Percentiles rank a stretch among this genome's conserved stretches.
Evolutionary conservation across 192 early-diverging fungal species (phyloP).

Genomic region (Irineochytrium annulatum): DNA sequence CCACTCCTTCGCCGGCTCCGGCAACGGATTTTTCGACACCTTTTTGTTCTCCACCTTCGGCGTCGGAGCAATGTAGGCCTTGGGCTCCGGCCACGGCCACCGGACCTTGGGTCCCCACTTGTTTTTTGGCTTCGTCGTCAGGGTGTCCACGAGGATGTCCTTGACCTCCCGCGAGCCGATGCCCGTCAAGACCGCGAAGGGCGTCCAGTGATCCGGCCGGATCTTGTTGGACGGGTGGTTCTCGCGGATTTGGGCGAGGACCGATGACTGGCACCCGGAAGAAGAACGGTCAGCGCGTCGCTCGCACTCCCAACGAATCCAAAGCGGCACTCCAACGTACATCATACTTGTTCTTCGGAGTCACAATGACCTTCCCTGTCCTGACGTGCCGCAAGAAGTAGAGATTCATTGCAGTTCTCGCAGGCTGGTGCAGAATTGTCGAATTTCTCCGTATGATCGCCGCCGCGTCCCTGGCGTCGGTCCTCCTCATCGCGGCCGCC

Average conservation of each 20-base stretch:
- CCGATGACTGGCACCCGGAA: constrained; percentile 1
- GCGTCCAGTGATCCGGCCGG: constrained; percentile 49
- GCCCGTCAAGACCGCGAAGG: constrained; percentile 44
- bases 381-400: constrained; percentile 49
- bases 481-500: too few relatives aligned
- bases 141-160: not conserved
- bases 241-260: constrained; percentile 42
- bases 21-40: not conserved
- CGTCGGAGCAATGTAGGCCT: not conserved
- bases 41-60: not conserved
- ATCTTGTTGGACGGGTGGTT: constrained; percentile 29
- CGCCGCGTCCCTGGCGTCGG: too few relatives aligned
- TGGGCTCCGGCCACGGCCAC: not conserved
- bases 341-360: constrained; percentile 30
- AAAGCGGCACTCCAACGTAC: constrained; percentile 13
- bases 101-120: not conserved
- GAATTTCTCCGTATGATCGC: too few relatives aligned
- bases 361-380: constrained; percentile 39
- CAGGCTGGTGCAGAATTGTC: too few relatives aligned
- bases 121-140: not conserved
- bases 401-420: too few relatives aligned
- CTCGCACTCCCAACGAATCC: not conserved
- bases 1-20: constrained; percentile 8
- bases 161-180: not conserved
- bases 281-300: not conserved